Base-by-base conservation (phyloP, 371 early-diverging fungal species). In the Mucor mucedo region DNA sequence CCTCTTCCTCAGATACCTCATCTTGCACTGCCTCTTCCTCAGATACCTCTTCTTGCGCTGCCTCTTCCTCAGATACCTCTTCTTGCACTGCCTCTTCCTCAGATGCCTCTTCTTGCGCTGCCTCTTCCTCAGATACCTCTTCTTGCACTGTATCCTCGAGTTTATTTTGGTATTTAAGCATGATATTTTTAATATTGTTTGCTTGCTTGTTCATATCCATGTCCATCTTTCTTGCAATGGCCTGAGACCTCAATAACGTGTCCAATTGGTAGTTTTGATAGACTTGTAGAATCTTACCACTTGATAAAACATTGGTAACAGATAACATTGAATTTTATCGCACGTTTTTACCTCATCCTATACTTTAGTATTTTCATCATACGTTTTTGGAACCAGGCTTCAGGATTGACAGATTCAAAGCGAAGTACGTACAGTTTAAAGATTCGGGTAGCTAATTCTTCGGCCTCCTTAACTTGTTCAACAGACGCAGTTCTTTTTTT, bases 261-360 rank as follows among this genome's bases (percentile, higher is more conserved):
- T 47, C 21, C 4, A 47, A n/a, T 21, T 47, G 47, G n/a, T 21
- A 1, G 8, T 47, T 8, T 8, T 47, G 21, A 38, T 58, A 58
- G 1, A 13, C 35, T 7, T 58, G 13, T 14, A 45, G 30, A 21
- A 48, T 48, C n/a, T 35, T 13, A 4, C 28, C 47, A 33, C 58
- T 57, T 7, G 29, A 28, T 5, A 16, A 7, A 1, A 11, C 3
- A 38, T 27, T 4, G 14, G 28, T 8, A 29, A 9, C 2, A 13
- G 30, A 40, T 41, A 8, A 35, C 35, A 35, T 35, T 35, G 8
- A 8, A 35, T 35, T 6, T 6, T 6, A 8, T 35, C 0, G 35
- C 41, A 9, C 13, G n/a, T 16, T n/a, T n/a, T 53, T 44, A 61
- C 61, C 54, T 55, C 44, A 62, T 33, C 13, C 47, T 54, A 30